Conservation (phyloP, 345 rosid species). For the Rubroshorea leprosula region DNA sequence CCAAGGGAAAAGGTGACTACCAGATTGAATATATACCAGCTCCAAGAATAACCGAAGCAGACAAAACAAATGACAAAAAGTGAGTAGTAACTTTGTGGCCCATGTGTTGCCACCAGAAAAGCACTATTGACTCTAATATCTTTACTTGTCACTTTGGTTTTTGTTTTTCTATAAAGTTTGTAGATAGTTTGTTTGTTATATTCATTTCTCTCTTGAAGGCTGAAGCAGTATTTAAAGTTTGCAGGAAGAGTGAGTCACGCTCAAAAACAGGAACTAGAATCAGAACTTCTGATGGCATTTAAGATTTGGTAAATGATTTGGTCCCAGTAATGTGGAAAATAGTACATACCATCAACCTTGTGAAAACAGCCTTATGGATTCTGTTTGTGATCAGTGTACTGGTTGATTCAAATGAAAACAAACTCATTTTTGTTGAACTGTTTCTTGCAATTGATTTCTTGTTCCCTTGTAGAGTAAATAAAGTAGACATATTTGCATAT, state of each 20-base stretch:
- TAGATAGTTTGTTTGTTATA: not conserved
- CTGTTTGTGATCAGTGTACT: too few relatives aligned
- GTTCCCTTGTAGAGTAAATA: too few relatives aligned
- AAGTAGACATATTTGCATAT: too few relatives aligned
- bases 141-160: not conserved
- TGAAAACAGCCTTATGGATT: too few relatives aligned
- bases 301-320: too few relatives aligned
- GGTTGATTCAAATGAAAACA: too few relatives aligned
- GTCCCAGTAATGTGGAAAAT: too few relatives aligned
- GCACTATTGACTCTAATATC: not conserved
- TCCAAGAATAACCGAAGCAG: conserved; percentile 87
- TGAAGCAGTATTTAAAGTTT: not conserved
- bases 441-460: too few relatives aligned
- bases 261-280: too few relatives aligned
- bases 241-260: not conserved
- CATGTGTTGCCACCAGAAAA: not conserved
- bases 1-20: conserved; percentile 86
- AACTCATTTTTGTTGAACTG: too few relatives aligned
- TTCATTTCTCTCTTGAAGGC: not conserved
- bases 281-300: too few relatives aligned
- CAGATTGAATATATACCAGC: conserved; percentile 92
- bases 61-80: conserved; percentile 78
- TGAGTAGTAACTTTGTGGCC: conserved; percentile 27
- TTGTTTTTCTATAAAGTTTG: not conserved
- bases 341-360: too few relatives aligned